These are phyloP conservation scores for Calonectria ilicicola DNA, from an alignment of 2,329 filamentous ascomycete genomes.

Conservation along the genomic window DNA sequence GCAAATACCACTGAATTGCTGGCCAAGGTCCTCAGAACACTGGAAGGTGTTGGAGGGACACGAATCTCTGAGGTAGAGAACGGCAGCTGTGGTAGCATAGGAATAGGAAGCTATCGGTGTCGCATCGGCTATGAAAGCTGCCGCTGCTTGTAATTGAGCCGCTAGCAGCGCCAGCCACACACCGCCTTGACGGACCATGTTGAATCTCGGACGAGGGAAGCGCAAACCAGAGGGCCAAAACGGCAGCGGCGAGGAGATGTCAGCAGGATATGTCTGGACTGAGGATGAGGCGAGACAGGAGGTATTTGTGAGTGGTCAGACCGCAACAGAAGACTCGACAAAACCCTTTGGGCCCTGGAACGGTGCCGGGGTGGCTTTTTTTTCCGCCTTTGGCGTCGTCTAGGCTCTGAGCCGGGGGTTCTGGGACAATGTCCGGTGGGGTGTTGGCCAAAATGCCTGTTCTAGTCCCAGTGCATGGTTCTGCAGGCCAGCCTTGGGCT, in stretches of 20 bases:
- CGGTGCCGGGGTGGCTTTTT: slow-evolving; percentile 14
- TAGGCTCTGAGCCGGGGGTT: slow-evolving; percentile 31
- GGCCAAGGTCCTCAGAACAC: slow-evolving; percentile 60
- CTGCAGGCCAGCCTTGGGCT: slow-evolving; percentile 31
- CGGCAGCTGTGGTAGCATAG: slow-evolving; percentile 35
- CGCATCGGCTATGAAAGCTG: slow-evolving; percentile 31
- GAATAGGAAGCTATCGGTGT: slow-evolving; percentile 36
- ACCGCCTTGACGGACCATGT: slow-evolving; percentile 36
- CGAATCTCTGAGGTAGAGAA: slow-evolving; percentile 42
- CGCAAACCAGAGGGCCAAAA: neutral
- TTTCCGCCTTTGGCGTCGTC: slow-evolving; percentile 21
- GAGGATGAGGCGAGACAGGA: slow-evolving; percentile 5
- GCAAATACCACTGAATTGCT: slow-evolving; percentile 61
- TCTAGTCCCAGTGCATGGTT: slow-evolving; percentile 33
- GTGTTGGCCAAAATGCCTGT: slow-evolving; percentile 23
- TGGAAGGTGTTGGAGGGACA: slow-evolving; percentile 64
- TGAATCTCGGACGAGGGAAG: slow-evolving; percentile 9
- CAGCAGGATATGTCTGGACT: neutral
- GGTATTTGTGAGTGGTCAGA: slow-evolving; percentile 11
- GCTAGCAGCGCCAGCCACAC: slow-evolving; percentile 38
- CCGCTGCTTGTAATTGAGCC: slow-evolving; percentile 23
- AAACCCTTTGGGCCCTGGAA: neutral
- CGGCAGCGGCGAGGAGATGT: neutral
- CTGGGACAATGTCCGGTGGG: slow-evolving; percentile 35
- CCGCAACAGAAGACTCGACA: neutral